phyloP scores from a whole-genome alignment of 2,329 filamentous ascomycete species.

The Alternaria infectoria region DNA sequence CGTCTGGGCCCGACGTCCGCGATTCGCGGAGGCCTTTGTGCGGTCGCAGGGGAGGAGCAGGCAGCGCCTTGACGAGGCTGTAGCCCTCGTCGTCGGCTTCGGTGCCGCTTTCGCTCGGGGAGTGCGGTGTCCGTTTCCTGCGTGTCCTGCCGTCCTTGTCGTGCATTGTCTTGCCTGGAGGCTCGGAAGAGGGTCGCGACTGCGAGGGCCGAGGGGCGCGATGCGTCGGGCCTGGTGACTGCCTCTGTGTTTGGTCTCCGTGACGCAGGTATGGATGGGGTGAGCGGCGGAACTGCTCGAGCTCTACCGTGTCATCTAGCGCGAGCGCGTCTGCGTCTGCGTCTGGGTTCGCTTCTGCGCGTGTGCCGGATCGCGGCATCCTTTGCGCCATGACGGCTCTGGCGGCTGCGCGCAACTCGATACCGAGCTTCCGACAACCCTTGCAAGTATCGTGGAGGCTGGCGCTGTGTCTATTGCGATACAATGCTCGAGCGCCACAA shows the following conservation, averaged over 20 bases:
- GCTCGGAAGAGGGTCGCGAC: conserved; percentile 17
- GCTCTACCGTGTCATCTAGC: conserved; percentile 33
- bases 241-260: conserved; percentile 31
- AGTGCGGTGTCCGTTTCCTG: conserved; percentile 37
- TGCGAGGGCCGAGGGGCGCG: conserved; percentile 9
- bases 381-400: conserved; percentile 10
- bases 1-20: conserved; percentile 46
- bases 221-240: conserved; percentile 14
- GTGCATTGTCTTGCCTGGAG: conserved; percentile 27
- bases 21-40: conserved; percentile 78
- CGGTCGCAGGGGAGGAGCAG: conserved; percentile 73
- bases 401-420: neutral
- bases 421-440: neutral
- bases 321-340: conserved; percentile 26
- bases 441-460: neutral
- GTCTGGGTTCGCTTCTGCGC: conserved; percentile 26
- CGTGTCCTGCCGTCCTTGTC: conserved; percentile 36
- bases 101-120: conserved; percentile 84
- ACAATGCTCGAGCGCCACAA: neutral
- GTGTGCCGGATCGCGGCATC: conserved; percentile 19
- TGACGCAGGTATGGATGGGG: conserved; percentile 49
- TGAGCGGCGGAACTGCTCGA: conserved; percentile 47
- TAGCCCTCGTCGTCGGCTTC: conserved; percentile 92
- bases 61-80: conserved; percentile 77
- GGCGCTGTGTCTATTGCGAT: neutral